These are phyloP conservation scores for Tuctoria greenei DNA, from an alignment of 176 grass and related monocot genomes.

Conservation along the genomic window DNA sequence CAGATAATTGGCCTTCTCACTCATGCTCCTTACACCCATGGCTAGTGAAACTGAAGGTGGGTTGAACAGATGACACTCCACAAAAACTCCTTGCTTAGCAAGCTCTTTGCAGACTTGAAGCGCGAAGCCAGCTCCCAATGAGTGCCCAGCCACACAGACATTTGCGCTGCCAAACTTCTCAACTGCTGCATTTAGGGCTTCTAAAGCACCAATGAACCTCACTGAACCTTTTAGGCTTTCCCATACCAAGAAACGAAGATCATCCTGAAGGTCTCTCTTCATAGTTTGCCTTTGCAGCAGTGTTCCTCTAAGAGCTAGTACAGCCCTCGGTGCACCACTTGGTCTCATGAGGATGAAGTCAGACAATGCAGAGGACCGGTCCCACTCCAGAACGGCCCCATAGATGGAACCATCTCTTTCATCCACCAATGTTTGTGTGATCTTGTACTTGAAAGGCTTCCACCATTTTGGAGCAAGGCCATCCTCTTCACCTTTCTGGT, in stretches of 20 bases:
- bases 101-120: slow-evolving; percentile 82
- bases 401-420: slow-evolving; percentile 89
- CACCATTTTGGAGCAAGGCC: slow-evolving; percentile 91
- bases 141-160: slow-evolving; percentile 75
- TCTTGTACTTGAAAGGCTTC: slow-evolving; percentile 91
- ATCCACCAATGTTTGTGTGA: slow-evolving; percentile 64
- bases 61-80: slow-evolving; percentile 93
- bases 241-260: slow-evolving; percentile 80
- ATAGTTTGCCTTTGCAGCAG: slow-evolving; percentile 72
- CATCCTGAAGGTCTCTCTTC: slow-evolving; percentile 74
- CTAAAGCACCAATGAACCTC: slow-evolving; percentile 62
- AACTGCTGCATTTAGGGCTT: slow-evolving; percentile 53
- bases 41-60: slow-evolving; percentile 91
- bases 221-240: slow-evolving; percentile 86
- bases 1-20: slow-evolving; percentile 66
- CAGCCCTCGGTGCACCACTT: slow-evolving; percentile 64
- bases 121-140: slow-evolving; percentile 77
- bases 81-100: slow-evolving; percentile 71
- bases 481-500: slow-evolving; percentile 52
- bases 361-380: slow-evolving; percentile 74
- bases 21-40: slow-evolving; percentile 68
- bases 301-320: slow-evolving; percentile 79
- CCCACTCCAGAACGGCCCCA: slow-evolving; percentile 79
- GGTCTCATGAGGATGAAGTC: slow-evolving; percentile 69
- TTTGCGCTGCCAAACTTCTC: slow-evolving; percentile 59